Evolutionary conservation across 441 rosid genomes (phyloP).

Genomic region (Bocquillonia castaneifolia): DNA sequence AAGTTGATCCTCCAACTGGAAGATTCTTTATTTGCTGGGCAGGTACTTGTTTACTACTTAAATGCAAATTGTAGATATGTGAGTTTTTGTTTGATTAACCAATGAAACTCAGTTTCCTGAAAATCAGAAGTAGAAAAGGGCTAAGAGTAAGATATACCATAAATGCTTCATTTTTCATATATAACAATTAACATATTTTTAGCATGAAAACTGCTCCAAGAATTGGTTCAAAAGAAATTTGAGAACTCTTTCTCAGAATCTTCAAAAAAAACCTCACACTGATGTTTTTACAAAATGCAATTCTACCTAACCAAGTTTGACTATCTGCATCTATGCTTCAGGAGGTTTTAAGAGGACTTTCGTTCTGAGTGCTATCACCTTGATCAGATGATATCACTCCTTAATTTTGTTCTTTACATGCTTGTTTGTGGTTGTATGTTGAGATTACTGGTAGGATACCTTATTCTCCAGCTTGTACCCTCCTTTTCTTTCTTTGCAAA

Average conservation of each 20-base stretch:
- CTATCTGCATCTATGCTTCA: background rate
- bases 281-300: too few relatives aligned
- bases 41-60: slow-evolving; percentile 45
- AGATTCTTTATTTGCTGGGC: slow-evolving; percentile 76
- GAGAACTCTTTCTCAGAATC: background rate
- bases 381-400: background rate
- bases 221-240: background rate
- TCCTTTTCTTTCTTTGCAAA: background rate
- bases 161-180: background rate
- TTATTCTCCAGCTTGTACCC: background rate
- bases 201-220: background rate
- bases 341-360: background rate
- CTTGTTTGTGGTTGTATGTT: background rate
- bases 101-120: background rate
- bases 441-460: background rate
- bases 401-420: background rate
- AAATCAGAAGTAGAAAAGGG: background rate
- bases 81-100: background rate
- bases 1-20: slow-evolving; percentile 83
- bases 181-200: background rate
- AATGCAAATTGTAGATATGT: background rate
- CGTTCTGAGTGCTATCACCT: background rate
- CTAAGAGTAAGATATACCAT: background rate
- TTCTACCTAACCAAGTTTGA: background rate
- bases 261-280: background rate